These are phyloP conservation scores for Pichia sp. DNA, from an alignment of 1,139 yeast genomes.

Conservation along the genomic window DNA sequence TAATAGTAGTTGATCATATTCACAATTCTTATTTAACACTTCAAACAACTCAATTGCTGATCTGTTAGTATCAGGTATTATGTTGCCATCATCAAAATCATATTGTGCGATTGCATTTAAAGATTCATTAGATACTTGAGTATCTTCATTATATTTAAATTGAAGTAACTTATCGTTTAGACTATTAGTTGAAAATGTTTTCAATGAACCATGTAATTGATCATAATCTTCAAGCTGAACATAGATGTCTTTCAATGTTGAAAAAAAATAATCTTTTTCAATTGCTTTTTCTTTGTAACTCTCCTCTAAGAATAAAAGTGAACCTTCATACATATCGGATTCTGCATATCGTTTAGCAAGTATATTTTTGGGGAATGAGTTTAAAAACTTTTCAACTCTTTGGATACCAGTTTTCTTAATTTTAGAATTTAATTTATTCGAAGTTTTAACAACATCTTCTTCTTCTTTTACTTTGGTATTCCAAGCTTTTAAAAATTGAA, in stretches of 20 bases:
- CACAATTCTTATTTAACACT: constrained; percentile 53
- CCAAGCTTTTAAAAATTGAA: constrained; percentile 87
- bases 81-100: constrained; percentile 18
- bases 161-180: constrained; percentile 68
- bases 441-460: constrained; percentile 20
- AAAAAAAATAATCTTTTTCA: constrained; percentile 39
- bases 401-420: constrained; percentile 13
- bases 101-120: constrained; percentile 55
- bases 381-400: constrained; percentile 42
- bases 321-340: constrained; percentile 81
- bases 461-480: constrained; percentile 34
- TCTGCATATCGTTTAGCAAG: constrained; percentile 77
- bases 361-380: constrained; percentile 55
- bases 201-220: constrained; percentile 79
- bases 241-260: constrained; percentile 69
- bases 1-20: constrained; percentile 40
- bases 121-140: constrained; percentile 86
- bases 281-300: constrained; percentile 46
- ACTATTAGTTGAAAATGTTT: constrained; percentile 63
- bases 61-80: constrained; percentile 14
- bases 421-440: constrained; percentile 5
- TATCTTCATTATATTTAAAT: constrained; percentile 77
- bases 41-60: constrained; percentile 39
- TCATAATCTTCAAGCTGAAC: constrained; percentile 86
- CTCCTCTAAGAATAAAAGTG: constrained; percentile 82